phyloP scores from a whole-genome alignment of 345 rosid species.

The Eucalyptus albens region DNA sequence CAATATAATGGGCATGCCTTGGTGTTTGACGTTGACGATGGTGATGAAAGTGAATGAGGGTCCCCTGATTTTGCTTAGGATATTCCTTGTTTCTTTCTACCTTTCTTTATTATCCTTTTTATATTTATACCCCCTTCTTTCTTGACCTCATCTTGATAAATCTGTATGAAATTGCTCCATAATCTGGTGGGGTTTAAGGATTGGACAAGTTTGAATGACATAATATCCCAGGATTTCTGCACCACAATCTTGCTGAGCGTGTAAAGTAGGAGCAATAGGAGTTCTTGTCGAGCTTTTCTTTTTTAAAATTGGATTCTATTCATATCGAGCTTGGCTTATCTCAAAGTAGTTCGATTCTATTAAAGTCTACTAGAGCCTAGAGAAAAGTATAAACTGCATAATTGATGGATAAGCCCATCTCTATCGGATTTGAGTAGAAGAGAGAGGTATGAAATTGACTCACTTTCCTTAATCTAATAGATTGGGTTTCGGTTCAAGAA shows the following conservation, averaged over 20 bases:
- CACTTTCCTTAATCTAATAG: neutral
- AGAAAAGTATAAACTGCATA: neutral
- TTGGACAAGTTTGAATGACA: neutral
- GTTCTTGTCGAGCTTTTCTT: neutral
- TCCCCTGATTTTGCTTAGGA: neutral
- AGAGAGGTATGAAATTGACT: neutral
- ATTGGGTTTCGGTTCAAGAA: neutral
- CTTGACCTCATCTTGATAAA: neutral
- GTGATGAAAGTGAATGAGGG: neutral
- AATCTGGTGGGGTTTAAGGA: neutral
- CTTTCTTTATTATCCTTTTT: neutral
- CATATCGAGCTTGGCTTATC: neutral
- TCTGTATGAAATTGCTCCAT: neutral
- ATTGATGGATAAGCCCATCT: neutral
- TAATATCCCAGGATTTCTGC: neutral
- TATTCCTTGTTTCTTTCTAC: neutral
- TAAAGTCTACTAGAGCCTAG: neutral
- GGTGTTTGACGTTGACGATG: neutral
- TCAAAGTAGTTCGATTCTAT: neutral
- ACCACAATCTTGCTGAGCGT: neutral
- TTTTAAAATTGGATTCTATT: neutral
- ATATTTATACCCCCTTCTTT: neutral
- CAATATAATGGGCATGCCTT: neutral
- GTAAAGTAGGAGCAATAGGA: neutral
- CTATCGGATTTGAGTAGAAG: neutral